These are phyloP conservation scores for Trametopsis cervina DNA, from an alignment of 768 basidiomycete genomes.

Conservation along the genomic window DNA sequence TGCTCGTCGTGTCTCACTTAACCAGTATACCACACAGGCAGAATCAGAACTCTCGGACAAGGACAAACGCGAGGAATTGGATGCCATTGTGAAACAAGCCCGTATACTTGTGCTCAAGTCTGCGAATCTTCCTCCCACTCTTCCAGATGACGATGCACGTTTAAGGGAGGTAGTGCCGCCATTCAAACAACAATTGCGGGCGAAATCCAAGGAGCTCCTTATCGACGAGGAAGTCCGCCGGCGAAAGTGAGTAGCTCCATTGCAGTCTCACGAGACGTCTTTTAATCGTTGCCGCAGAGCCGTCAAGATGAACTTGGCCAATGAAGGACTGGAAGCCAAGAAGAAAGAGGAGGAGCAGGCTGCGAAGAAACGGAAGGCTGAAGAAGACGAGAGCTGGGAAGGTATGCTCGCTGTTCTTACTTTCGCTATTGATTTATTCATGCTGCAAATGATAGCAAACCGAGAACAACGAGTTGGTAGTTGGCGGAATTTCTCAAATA, in stretches of 20 bases:
- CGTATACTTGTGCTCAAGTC: conserved; percentile 60
- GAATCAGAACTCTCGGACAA: conserved; percentile 79
- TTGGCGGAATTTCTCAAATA: conserved; percentile 69
- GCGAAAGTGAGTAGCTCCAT: conserved; percentile 53
- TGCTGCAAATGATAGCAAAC: conserved; percentile 22
- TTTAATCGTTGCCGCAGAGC: conserved; percentile 52
- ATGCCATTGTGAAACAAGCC: conserved; percentile 72
- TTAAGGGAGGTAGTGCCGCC: conserved; percentile 50
- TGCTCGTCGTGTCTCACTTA: no score
- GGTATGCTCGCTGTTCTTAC: conserved; percentile 36
- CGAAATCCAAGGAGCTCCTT: conserved; percentile 74
- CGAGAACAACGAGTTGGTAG: conserved; percentile 80
- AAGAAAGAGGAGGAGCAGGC: conserved; percentile 85
- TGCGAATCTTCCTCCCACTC: conserved; percentile 53
- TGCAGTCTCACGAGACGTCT: conserved; percentile 4
- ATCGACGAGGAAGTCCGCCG: conserved; percentile 87
- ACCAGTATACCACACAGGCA: conserved; percentile 45
- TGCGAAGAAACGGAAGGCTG: conserved; percentile 76
- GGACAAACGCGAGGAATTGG: conserved; percentile 72
- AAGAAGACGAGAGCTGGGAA: conserved; percentile 88
- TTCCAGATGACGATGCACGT: conserved; percentile 50
- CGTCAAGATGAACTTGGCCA: conserved; percentile 85
- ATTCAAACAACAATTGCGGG: conserved; percentile 59
- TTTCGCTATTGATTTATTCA: neutral
- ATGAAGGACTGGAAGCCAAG: conserved; percentile 88